Conservation (phyloP, 1,139 yeast species). For the Yamadazyma songkhlaensis region DNA sequence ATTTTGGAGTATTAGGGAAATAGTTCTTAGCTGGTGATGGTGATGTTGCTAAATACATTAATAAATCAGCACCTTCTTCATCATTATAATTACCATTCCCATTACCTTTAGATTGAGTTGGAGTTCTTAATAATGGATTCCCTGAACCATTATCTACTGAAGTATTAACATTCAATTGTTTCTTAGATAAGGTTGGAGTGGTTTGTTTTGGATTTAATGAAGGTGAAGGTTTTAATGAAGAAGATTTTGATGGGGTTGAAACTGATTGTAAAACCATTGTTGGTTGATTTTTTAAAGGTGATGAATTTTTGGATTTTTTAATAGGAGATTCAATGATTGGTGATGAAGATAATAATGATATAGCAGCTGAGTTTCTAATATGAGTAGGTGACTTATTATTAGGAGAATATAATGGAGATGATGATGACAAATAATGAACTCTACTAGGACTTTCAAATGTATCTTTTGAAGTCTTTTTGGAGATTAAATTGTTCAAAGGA, state of each 20-base stretch:
- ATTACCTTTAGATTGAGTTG: constrained; percentile 27
- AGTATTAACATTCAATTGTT: constrained; percentile 15
- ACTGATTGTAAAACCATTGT: constrained; percentile 41
- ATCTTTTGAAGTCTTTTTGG: neutral
- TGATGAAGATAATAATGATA: constrained; percentile 29
- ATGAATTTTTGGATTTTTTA: constrained; percentile 22
- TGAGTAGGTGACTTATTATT: constrained; percentile 43
- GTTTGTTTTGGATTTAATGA: constrained; percentile 26
- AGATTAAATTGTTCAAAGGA: constrained; percentile 25
- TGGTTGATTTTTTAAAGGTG: constrained; percentile 27
- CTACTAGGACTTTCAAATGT: constrained; percentile 12
- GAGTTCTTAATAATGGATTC: constrained; percentile 33
- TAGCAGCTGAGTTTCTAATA: constrained; percentile 36
- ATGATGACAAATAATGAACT: constrained; percentile 23
- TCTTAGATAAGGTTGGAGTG: constrained; percentile 35
- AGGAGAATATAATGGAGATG: constrained; percentile 40
- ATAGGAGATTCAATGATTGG: constrained; percentile 33
- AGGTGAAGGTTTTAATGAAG: constrained; percentile 37
- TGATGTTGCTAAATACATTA: constrained; percentile 80
- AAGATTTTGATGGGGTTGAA: constrained; percentile 24
- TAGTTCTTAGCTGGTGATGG: constrained; percentile 67
- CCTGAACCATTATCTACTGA: constrained; percentile 7
- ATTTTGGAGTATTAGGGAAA: constrained; percentile 32
- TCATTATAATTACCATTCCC: constrained; percentile 31
- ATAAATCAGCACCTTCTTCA: constrained; percentile 80